Conservation (phyloP, 2,329 filamentous ascomycete species). For the Arthrobotrys conoides region DNA sequence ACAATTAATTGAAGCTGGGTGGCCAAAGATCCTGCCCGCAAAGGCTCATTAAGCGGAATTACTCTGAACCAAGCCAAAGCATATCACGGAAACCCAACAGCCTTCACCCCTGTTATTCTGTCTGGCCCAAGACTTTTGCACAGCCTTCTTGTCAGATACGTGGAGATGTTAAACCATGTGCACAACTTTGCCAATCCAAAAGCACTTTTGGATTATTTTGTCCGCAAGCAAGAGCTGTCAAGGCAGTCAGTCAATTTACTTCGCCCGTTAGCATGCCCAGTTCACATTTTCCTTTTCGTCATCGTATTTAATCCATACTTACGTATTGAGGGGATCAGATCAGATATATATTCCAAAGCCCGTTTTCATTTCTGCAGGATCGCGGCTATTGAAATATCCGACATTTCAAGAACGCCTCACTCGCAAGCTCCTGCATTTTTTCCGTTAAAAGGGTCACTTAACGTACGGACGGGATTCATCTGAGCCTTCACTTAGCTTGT, state of each 20-base stretch:
- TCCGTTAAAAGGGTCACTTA: slow-evolving; percentile 28
- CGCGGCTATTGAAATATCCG: slow-evolving; percentile 40
- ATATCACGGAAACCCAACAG: slow-evolving; percentile 40
- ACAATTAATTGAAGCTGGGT: slow-evolving; percentile 28
- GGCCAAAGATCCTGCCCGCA: slow-evolving; percentile 57
- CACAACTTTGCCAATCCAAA: slow-evolving; percentile 8
- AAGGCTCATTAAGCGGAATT: slow-evolving; percentile 54
- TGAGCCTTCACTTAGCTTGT: slow-evolving; percentile 22
- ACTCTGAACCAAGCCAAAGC: slow-evolving; percentile 10
- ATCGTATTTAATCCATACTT: slow-evolving; percentile 8
- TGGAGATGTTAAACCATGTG: slow-evolving; percentile 33
- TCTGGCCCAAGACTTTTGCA: slow-evolving; percentile 49
- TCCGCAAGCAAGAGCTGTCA: slow-evolving; percentile 42
- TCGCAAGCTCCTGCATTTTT: slow-evolving; percentile 38
- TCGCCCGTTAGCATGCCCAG: slow-evolving; percentile 32
- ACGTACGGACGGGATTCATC: background rate
- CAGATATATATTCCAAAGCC: slow-evolving; percentile 49
- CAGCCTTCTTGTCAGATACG: slow-evolving; percentile 38
- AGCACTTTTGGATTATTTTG: slow-evolving; percentile 8
- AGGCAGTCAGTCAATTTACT: slow-evolving; percentile 53
- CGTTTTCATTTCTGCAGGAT: slow-evolving; percentile 34
- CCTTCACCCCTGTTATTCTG: slow-evolving; percentile 41
- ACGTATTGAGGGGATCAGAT: slow-evolving; percentile 1
- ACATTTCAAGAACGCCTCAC: slow-evolving; percentile 41
- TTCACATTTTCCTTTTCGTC: slow-evolving; percentile 19